phyloP scores from a whole-genome alignment of 306 rosid species.

The Acacia acuminata region DNA sequence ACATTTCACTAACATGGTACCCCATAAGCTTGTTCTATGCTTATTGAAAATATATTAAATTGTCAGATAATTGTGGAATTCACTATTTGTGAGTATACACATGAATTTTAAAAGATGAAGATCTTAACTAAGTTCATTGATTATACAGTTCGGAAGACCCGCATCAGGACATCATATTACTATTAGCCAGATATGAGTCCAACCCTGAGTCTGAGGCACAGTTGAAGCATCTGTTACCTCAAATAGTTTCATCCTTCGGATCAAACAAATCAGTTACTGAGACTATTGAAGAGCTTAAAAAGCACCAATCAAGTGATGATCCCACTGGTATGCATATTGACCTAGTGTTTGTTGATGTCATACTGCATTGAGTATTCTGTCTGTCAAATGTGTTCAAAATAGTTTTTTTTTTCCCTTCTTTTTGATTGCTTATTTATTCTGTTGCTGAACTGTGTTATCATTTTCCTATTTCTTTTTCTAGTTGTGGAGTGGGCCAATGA shows the following conservation, averaged over 20 bases:
- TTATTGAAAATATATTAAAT: constrained; percentile 16
- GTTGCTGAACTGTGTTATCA: constrained; percentile 6
- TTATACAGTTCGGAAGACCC: constrained; percentile 81
- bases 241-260: constrained; percentile 67
- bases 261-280: constrained; percentile 62
- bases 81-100: constrained; percentile 15
- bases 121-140: constrained; percentile 32
- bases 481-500: constrained; percentile 94
- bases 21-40: constrained; percentile 2
- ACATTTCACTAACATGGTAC: neutral
- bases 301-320: constrained; percentile 62
- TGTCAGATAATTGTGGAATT: constrained; percentile 10
- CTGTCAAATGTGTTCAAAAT: constrained; percentile 9
- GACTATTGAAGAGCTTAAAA: constrained; percentile 73
- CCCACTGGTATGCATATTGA: constrained; percentile 61
- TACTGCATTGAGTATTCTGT: constrained; percentile 14
- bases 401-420: neutral
- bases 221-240: constrained; percentile 73
- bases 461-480: constrained; percentile 37
- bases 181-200: constrained; percentile 66
- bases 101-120: neutral
- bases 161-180: constrained; percentile 69
- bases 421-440: neutral
- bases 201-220: constrained; percentile 77
- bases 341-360: constrained; percentile 6